Base-by-base conservation (phyloP, 164 flowering plant genomes). In the Annona cherimola region DNA sequence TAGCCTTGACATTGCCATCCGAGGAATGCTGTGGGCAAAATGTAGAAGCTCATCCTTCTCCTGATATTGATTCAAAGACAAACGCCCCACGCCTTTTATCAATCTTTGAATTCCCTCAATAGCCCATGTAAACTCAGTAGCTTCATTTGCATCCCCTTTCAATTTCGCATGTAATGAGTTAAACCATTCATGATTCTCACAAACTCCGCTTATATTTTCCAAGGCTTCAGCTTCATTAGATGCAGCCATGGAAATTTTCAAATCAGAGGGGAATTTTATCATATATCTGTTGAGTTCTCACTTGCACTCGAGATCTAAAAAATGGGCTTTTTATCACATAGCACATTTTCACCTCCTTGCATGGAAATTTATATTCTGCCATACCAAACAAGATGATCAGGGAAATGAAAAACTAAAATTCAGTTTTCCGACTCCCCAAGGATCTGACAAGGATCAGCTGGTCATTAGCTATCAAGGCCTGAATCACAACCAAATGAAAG, bases 1-100 rank as follows among this genome's bases (percentile, higher is more conserved):
- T n/a, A 94, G 89, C 82, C 89, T 85, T 3, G 79, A 80, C 98
- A 91, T 93, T 2, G 90, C 89, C 35, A 79, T 83, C 74, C 89
- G 91, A 79, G 91, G 91, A 77, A 89, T 77, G 77, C 79, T 86
- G 69, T 86, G 84, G 54, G 87, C 86, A 68, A 71, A 84, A 26
- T 79, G 65, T 26, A 86, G 77, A 50, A 86, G 76, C 71, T 72
- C 78, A 40, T 65, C 74, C 61, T 76, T 83, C 39, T 75, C 74
- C 12, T 66, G 61, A 20, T 40, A 84, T 45, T 74, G 71, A 1
- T 26, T 26, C 35, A 26, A 26, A 69, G 75, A 63, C 74, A 74
- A 46, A 44, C 75, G 72, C 63, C 81, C 93, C 57, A 94, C 78
- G 19, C 69, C 76, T 73, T 84, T 83, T 40, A 73, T 76, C 81